A percentile compares a stretch with the other conserved stretches of the same genome.
Conservation (phyloP, 768 basidiomycete genomes). For the Trametes gibbosa region DNA sequence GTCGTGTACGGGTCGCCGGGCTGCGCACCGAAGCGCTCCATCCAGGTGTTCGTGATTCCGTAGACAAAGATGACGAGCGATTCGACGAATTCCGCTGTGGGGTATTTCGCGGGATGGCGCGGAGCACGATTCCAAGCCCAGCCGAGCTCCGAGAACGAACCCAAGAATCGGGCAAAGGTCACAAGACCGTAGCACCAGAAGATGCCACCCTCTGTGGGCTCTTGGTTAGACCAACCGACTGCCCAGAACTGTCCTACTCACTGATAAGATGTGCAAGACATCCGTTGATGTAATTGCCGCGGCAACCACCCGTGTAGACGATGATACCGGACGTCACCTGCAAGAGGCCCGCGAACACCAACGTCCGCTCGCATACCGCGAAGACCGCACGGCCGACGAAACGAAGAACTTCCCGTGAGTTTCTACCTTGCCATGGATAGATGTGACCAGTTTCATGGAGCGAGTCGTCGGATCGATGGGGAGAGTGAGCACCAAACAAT, state of each 20-base stretch:
- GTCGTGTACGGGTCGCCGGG: conserved; percentile 83
- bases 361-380: conserved; percentile 53
- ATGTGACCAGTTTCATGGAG: conserved; percentile 38
- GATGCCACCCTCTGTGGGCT: conserved; percentile 71
- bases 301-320: conserved; percentile 85
- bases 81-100: conserved; percentile 76
- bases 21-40: conserved; percentile 89
- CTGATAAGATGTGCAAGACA: conserved; percentile 93
- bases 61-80: conserved; percentile 83
- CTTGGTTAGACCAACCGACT: background rate
- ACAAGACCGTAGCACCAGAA: conserved; percentile 91
- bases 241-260: conserved; percentile 35
- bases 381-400: conserved; percentile 50
- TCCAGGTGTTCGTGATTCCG: conserved; percentile 91
- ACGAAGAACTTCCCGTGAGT: conserved; percentile 27
- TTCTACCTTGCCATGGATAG: conserved; percentile 18
- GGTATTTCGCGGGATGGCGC: conserved; percentile 35
- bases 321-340: conserved; percentile 69
- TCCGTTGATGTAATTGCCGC: conserved; percentile 72
- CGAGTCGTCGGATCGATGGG: conserved; percentile 57
- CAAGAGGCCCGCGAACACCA: conserved; percentile 71
- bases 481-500: conserved; percentile 47
- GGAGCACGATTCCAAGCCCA: conserved; percentile 94
- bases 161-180: conserved; percentile 92
- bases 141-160: conserved; percentile 79